Base-by-base conservation (phyloP, 2,329 filamentous ascomycete genomes). In the Elsinoe batatas region DNA sequence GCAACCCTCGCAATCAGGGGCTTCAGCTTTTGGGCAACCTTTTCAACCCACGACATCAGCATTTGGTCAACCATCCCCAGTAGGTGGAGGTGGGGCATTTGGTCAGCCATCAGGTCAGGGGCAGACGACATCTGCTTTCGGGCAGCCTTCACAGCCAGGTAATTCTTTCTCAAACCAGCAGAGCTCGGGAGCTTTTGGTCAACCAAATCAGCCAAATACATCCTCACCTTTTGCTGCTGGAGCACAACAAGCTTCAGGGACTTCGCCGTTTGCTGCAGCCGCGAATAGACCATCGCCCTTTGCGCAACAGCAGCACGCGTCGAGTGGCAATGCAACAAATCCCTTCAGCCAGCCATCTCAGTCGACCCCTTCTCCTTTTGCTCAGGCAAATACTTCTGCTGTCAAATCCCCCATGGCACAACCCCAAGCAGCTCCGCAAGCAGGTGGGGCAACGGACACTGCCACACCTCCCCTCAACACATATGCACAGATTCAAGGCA, bases 401-500 rank as follows among this genome's bases (percentile, higher is more conserved):
- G 42, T 58, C 51, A 56, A 42, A 13, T 38, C 59, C 17, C 37
- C 53, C 2, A 44, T 53, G 37, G n/a, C 38, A 10, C 53, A 40
- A 38, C 40, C 35, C 66, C 69, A 42, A 37, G 65, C 12, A 17
- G 22, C 40, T 13, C 42, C 53, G 6, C 51, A 15, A 6, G 51
- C n/a, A 13, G 50, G 37, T 18, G 18, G 8, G 2, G 18, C 40
- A 22, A 32, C 30, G 11, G 30, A 30, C 22, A 53, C 50, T 13
- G 40, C 50, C 2, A 55, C 58, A 35, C 47, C 54, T 20, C 75
- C 2, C 60, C 71, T 3, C 58, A 72, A 71, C 7, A 73, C 69
- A 53, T 80, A 80, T 61, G 70, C 69, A 10, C 66, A 68, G 3
- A 64, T 67, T 12, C 68, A 71, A 65, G 69, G 72, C 40, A 74